Evolutionary conservation across 495 filamentous ascomycete species (phyloP), one percentile per base, ranked within the genome.

Genomic region (Parachaetomium inaequale): DNA sequence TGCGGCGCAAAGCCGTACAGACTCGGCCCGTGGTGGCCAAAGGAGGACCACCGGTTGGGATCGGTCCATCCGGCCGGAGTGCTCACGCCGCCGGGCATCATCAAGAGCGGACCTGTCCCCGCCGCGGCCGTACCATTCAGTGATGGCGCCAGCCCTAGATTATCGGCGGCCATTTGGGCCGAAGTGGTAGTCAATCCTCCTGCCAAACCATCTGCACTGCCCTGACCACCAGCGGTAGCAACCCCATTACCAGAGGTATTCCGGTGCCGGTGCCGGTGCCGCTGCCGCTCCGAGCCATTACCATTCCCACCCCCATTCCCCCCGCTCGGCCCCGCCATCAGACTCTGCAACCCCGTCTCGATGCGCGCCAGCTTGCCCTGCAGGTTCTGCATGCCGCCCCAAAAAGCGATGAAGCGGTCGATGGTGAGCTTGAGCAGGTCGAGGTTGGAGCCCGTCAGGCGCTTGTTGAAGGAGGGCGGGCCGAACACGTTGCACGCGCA

Each of bases 321-420:
- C 1, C 12, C 1, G 4, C 8, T n/a, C 11, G 49, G 49, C 17
- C 15, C 7, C 0, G 49, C 12, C 49, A 51, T 53, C 1, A 53
- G n/a, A 15, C 7, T 34, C 50, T 53, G 50, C 19, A 53, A 31
- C 4, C 26, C n/a, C 8, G 17, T 53, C 26, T 53, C 50, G 19
- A 53, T 53, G n/a, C 50, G 50, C 7, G 28, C 50, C 10, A 53
- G 8, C n/a, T 34, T 36, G 17, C 50, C 50, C 31, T 34, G 17
- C 28, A 53, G 31, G 14, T 21, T 53, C 50, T 53, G 29, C 50
- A 53, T 53, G 29, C 50, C 50, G 28, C 50, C 29, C 50, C 50
- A 53, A 29, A 53, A 53, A 1, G 28, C 1, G n/a, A 53, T 23
- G 31, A 53, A 53, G 29, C 50, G 28, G n/a, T 36, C 50, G 29